These are phyloP conservation scores for Daldinia sp. DNA, from an alignment of 2,329 filamentous ascomycete species.

Conservation along the genomic window DNA sequence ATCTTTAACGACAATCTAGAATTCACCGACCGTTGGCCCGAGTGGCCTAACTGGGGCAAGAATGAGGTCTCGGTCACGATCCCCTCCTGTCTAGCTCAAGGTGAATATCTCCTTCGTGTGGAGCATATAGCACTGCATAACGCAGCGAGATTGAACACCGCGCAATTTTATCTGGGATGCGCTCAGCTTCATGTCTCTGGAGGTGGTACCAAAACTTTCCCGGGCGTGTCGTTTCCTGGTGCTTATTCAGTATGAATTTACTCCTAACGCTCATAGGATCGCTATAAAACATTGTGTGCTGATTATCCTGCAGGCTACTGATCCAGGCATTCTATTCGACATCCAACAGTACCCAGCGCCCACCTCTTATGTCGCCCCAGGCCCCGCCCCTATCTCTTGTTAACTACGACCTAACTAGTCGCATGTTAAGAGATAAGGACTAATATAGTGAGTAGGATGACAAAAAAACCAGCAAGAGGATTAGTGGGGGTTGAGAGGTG, in stretches of 20 bases:
- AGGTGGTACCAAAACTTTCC: slow-evolving; percentile 43
- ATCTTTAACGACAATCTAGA: not conserved
- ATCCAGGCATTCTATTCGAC: not conserved
- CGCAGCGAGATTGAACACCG: slow-evolving; percentile 41
- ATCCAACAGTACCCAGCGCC: not conserved
- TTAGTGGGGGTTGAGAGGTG: too few relatives aligned
- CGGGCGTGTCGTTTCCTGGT: slow-evolving; percentile 42
- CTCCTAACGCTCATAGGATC: too few relatives aligned
- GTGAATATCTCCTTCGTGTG: slow-evolving; percentile 4
- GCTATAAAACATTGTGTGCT: not conserved
- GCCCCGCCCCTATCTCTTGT: not conserved
- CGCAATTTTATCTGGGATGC: slow-evolving; percentile 47
- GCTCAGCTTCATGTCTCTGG: slow-evolving; percentile 45
- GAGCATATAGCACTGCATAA: slow-evolving; percentile 49
- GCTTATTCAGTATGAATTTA: slow-evolving; percentile 38
- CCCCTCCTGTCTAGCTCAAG: not conserved
- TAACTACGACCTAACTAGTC: not conserved
- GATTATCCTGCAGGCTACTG: not conserved
- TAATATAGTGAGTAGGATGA: too few relatives aligned
- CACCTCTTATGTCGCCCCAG: not conserved
- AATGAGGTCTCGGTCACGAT: not conserved
- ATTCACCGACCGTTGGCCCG: not conserved
- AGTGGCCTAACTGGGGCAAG: not conserved
- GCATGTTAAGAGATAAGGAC: too few relatives aligned
- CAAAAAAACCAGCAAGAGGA: too few relatives aligned